phyloP scores from a whole-genome alignment of 75 land plant species.

The Gnetum montanum region DNA sequence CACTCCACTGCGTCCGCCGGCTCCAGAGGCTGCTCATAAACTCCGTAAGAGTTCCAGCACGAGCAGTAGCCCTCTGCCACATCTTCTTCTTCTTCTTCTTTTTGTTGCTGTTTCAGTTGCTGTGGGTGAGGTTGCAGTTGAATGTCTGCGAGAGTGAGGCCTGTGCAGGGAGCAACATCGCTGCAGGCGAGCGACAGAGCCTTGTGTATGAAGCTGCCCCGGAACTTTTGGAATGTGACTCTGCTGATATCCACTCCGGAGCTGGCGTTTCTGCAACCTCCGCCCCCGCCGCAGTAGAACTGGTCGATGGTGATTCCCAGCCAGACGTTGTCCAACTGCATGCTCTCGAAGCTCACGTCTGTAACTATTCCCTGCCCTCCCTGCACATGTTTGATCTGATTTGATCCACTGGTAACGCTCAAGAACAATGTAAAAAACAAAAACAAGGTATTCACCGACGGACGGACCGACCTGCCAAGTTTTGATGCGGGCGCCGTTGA shows the following conservation, averaged over 20 bases:
- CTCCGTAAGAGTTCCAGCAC: conserved; percentile 13
- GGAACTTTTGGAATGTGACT: conserved; percentile 22
- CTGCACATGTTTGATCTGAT: conserved; percentile 12
- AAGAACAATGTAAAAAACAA: no score
- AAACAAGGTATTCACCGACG: no score
- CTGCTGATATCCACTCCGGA: conserved; percentile 22
- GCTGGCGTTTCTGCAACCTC: conserved; percentile 19
- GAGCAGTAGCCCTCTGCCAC: neutral
- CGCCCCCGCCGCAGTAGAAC: conserved; percentile 33
- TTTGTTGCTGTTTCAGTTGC: conserved; percentile 21
- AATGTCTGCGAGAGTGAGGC: conserved; percentile 3
- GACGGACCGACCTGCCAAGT: conserved; percentile 23
- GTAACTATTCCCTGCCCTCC: conserved; percentile 35
- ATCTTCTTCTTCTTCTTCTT: no score
- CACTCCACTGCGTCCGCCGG: neutral
- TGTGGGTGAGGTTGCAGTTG: conserved; percentile 12
- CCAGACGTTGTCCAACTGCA: conserved; percentile 13
- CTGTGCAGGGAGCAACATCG: conserved; percentile 12
- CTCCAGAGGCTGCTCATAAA: neutral
- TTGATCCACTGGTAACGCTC: neutral
- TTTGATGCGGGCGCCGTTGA: conserved; percentile 31
- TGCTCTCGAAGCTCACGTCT: conserved; percentile 11
- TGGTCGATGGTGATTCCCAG: conserved; percentile 38
- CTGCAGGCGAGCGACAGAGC: conserved; percentile 19
- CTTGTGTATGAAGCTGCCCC: conserved; percentile 25